These are phyloP conservation scores for Hypoxylon fragiforme DNA, from an alignment of 495 filamentous ascomycete species.

Conservation along the genomic window DNA sequence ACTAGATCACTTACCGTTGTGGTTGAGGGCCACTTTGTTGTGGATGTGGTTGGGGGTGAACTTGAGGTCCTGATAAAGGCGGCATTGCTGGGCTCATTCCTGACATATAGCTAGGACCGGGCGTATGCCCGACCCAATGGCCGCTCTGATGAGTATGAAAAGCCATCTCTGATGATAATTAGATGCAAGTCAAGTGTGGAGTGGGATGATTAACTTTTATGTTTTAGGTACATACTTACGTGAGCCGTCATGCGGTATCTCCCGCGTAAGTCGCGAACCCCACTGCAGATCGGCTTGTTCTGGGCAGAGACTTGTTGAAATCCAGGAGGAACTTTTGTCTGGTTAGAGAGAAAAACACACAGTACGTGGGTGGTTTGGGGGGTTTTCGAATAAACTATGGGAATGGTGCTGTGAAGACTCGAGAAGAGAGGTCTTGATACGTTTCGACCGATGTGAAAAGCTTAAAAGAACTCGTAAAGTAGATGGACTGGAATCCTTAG, in stretches of 20 bases:
- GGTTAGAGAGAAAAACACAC: background rate
- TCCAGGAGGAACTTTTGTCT: background rate
- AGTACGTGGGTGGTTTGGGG: too few species aligned
- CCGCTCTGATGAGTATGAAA: slow-evolving; percentile 34
- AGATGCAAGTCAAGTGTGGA: background rate
- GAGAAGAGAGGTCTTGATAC: too few species aligned
- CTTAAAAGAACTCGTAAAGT: too few species aligned
- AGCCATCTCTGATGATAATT: slow-evolving; percentile 37
- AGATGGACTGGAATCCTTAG: background rate
- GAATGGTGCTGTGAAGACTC: too few species aligned
- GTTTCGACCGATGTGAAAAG: too few species aligned
- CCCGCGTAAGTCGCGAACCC: slow-evolving; percentile 1
- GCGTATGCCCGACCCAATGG: slow-evolving; percentile 30
- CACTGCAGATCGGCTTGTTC: background rate
- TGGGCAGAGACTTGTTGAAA: background rate
- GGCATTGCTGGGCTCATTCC: slow-evolving; percentile 38
- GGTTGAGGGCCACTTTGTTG: slow-evolving; percentile 26
- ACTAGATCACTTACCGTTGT: slow-evolving; percentile 15
- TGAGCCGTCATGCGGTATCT: slow-evolving; percentile 14
- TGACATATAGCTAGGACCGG: slow-evolving; percentile 36
- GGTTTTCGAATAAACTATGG: too few species aligned
- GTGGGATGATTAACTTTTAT: background rate
- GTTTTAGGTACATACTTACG: slow-evolving; percentile 14
- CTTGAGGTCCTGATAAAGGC: slow-evolving; percentile 28
- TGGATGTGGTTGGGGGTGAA: slow-evolving; percentile 29